Conservation (phyloP, 306 rosid species). For the Cucurbita argyrosperma region DNA sequence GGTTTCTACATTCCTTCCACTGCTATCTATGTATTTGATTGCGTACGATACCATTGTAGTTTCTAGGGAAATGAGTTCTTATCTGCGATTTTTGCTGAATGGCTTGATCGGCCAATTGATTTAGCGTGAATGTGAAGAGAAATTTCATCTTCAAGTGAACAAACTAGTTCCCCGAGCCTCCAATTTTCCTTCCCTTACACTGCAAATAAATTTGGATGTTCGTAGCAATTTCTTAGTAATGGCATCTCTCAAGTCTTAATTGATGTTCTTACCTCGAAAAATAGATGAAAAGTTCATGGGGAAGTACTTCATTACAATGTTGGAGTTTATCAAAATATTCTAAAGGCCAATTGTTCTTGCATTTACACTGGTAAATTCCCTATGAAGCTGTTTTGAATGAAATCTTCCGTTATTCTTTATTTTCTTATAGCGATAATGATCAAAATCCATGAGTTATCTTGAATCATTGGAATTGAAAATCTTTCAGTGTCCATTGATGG, state of each 20-base stretch:
- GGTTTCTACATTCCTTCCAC: constrained; percentile 1
- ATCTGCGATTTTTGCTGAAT: not conserved
- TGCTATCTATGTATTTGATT: not conserved
- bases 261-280: not conserved
- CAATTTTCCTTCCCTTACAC: not conserved
- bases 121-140: not conserved
- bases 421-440: not conserved
- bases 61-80: not conserved
- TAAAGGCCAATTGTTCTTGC: not conserved
- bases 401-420: not conserved
- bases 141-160: not conserved
- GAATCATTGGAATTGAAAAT: not conserved
- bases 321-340: not conserved
- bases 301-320: not conserved
- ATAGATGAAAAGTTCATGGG: not conserved
- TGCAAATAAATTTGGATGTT: not conserved
- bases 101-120: not conserved
- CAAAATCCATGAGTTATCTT: not conserved
- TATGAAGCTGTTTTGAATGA: not conserved
- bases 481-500: not conserved
- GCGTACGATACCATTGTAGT: not conserved
- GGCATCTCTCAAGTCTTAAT: not conserved
- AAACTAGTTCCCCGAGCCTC: not conserved
- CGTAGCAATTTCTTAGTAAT: not conserved
- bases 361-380: not conserved